These are phyloP conservation scores for Meyerozyma athensensis DNA, from an alignment of 1,139 yeast species.

Conservation along the genomic window DNA sequence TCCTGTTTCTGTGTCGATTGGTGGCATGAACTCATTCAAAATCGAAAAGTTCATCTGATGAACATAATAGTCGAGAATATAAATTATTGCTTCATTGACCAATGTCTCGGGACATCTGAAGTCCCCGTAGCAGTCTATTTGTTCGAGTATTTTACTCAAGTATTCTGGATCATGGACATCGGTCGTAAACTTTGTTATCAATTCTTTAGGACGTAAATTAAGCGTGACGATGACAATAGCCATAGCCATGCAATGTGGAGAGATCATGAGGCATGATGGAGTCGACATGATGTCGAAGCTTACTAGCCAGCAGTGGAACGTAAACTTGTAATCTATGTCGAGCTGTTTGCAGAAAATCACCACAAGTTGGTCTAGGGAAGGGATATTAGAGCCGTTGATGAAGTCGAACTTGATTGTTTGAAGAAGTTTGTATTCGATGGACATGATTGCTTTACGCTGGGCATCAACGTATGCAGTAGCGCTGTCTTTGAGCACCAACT, in stretches of 20 bases:
- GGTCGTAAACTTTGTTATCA: slow-evolving; percentile 19
- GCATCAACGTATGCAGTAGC: slow-evolving; percentile 29
- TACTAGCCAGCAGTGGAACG: slow-evolving; percentile 68
- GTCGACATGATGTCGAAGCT: slow-evolving; percentile 72
- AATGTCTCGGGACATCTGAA: slow-evolving; percentile 47
- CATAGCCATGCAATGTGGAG: slow-evolving; percentile 78
- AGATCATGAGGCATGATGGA: slow-evolving; percentile 63
- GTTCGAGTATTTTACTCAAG: slow-evolving; percentile 24
- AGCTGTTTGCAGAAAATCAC: slow-evolving; percentile 62
- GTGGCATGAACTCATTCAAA: slow-evolving; percentile 21
- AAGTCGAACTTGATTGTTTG: slow-evolving; percentile 77
- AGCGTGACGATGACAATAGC: slow-evolving; percentile 49
- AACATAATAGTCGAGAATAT: slow-evolving; percentile 57
- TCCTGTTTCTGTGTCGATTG: slow-evolving; percentile 30
- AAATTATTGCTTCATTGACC: slow-evolving; percentile 58
- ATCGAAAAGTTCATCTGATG: slow-evolving; percentile 39
- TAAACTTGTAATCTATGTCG: slow-evolving; percentile 38
- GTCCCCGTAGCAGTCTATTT: slow-evolving; percentile 34
- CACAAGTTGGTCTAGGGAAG: slow-evolving; percentile 59
- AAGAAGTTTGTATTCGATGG: slow-evolving; percentile 64
- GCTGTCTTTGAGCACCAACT: slow-evolving; percentile 9
- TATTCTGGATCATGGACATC: slow-evolving; percentile 14
- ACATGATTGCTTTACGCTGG: slow-evolving; percentile 50
- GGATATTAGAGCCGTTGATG: slow-evolving; percentile 46
- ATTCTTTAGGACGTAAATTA: slow-evolving; percentile 36